Percentiles rank a stretch among this genome's conserved stretches.
phyloP scores from a whole-genome alignment of 305 asterid species.

The Solanum hybrid region DNA sequence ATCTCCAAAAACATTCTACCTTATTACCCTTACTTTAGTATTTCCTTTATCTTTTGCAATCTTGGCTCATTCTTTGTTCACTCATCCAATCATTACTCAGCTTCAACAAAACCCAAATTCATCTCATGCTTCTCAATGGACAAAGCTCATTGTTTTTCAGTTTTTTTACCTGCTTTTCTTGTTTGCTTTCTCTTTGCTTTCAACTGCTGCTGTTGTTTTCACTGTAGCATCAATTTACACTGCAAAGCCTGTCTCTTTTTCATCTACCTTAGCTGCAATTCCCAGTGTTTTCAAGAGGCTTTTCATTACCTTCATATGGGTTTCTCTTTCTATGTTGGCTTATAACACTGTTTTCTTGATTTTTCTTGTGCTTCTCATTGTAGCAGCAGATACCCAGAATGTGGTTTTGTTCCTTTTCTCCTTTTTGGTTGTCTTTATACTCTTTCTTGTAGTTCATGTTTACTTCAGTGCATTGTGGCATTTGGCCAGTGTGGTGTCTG shows the following conservation, averaged over 20 bases:
- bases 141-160: constrained; percentile 61
- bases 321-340: constrained; percentile 47
- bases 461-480: constrained; percentile 85
- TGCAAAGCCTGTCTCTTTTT: constrained; percentile 74
- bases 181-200: constrained; percentile 73
- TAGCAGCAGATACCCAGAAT: constrained; percentile 59
- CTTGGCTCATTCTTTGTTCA: constrained; percentile 87
- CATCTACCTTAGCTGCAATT: constrained; percentile 59
- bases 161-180: constrained; percentile 71
- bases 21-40: constrained; percentile 59
- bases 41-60: constrained; percentile 93
- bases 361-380: constrained; percentile 49
- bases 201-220: constrained; percentile 86
- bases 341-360: constrained; percentile 51
- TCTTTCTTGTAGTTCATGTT: constrained; percentile 70
- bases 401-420: constrained; percentile 46
- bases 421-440: constrained; percentile 37
- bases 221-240: constrained; percentile 87
- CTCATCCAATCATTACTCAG: constrained; percentile 65
- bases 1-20: constrained; percentile 76
- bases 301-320: constrained; percentile 80
- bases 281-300: constrained; percentile 69
- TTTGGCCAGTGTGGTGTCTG: constrained; percentile 80
- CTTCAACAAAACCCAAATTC: constrained; percentile 46
- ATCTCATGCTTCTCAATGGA: constrained; percentile 49